A percentile compares a stretch with the other conserved stretches of the same genome.
Conservation (phyloP, 306 rosid species). For the Trichosanthes truncata region DNA sequence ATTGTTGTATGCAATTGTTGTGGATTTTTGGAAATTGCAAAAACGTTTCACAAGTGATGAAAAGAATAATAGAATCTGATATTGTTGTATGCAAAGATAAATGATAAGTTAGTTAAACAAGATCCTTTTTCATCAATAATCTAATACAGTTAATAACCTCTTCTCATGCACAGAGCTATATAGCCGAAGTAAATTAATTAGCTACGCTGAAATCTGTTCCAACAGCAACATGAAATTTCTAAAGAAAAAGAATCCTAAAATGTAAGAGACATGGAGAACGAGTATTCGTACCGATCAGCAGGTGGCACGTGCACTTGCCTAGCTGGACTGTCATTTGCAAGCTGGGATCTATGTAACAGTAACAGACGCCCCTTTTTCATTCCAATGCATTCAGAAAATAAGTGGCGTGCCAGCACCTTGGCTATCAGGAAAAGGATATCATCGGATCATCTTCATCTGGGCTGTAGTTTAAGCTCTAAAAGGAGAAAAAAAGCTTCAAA, state of each 20-base stretch:
- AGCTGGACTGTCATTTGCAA: not conserved
- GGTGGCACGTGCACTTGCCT: not conserved
- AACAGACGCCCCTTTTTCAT: not conserved
- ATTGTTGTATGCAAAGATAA: not conserved
- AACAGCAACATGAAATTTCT: not conserved
- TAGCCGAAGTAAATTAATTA: not conserved
- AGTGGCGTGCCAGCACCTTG: not conserved
- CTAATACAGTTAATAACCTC: not conserved
- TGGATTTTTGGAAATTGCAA: not conserved
- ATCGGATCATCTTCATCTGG: not conserved
- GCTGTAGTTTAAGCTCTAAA: not conserved
- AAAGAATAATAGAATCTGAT: not conserved
- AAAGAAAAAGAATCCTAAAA: not conserved
- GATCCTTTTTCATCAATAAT: not conserved
- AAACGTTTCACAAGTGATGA: not conserved
- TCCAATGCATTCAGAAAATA: not conserved
- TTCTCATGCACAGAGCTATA: not conserved
- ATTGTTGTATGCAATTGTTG: too few relatives aligned
- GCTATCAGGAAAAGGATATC: not conserved
- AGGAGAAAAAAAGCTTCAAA: not conserved
- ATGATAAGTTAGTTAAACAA: not conserved
- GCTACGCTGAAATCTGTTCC: not conserved
- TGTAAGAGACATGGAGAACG: not conserved
- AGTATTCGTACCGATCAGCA: not conserved
- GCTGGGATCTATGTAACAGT: not conserved